Evolutionary conservation across 805 yeast species (phyloP), one percentile per base, ranked within the genome.

Genomic region (Kluyveromyces lactis): DNA sequence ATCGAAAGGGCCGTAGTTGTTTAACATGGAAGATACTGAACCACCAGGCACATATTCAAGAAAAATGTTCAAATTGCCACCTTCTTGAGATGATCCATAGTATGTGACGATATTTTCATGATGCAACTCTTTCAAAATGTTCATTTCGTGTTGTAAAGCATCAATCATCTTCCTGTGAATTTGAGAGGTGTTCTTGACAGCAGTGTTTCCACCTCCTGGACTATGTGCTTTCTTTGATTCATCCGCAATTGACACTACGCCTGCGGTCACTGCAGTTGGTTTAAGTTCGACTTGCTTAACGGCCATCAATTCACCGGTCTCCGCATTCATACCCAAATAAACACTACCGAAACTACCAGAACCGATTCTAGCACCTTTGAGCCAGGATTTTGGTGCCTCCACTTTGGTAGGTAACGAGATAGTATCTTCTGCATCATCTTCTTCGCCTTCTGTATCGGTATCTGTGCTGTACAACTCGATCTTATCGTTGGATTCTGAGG

Each of bases 311-410:
- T 87, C 97, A 31, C 98, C 98, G 0, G 95, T 87, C 26, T 81
- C 62, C 1, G 95, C 83, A 56, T 89, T 86, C 79, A 92, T 78
- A 0, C 97, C 98, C 27, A 92, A 65, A 46, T 82, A 89, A 1
- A 92, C 98, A 2, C 86, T 79, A 24, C 97, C 98, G 67, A 87
- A 92, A 44, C 94, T 81, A 2, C 98, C 98, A 8, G 90, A 80
- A 0, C 98, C 98, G 47, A 92, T 86, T 34, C 87, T 68, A 0
- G 95, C 85, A 34, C 98, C 98, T 51, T 83, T 83, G 32, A 87
- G 71, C 98, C 98, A 92, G 31, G 84, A 76, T 28, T 77, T 71
- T 3, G 95, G 92, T 0, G 84, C 82, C 3, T 64, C 64, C 30
- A 57, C 45, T 26, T 51, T 51, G 3, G 60, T 55, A 6, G 62